A percentile compares a stretch with the other conserved stretches of the same genome.
Conservation (phyloP, 1,139 yeast species). For the Zygoascus meyerae region DNA sequence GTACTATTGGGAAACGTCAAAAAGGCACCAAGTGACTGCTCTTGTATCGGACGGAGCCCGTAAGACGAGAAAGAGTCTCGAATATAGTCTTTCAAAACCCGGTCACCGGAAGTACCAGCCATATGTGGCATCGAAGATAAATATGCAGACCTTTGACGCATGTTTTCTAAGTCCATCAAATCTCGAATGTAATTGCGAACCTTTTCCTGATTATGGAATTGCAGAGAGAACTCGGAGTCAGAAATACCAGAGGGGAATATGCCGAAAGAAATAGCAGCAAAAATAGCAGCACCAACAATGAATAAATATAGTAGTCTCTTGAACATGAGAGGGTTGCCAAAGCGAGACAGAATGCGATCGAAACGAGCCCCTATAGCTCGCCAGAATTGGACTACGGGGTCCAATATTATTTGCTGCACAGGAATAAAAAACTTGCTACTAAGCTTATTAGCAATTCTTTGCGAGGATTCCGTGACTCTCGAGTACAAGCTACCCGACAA, state of each 20-base stretch:
- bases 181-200: slow-evolving; percentile 46
- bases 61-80: slow-evolving; percentile 51
- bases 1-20: slow-evolving; percentile 51
- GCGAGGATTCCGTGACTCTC: slow-evolving; percentile 26
- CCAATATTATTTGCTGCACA: slow-evolving; percentile 48
- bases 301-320: slow-evolving; percentile 69
- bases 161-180: slow-evolving; percentile 49
- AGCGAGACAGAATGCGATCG: slow-evolving; percentile 52
- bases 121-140: slow-evolving; percentile 78
- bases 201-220: slow-evolving; percentile 54
- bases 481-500: slow-evolving; percentile 18
- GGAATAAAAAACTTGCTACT: slow-evolving; percentile 47
- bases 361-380: slow-evolving; percentile 41
- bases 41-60: slow-evolving; percentile 40
- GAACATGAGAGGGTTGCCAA: slow-evolving; percentile 84
- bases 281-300: slow-evolving; percentile 52
- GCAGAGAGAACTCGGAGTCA: slow-evolving; percentile 42
- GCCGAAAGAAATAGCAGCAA: slow-evolving; percentile 52
- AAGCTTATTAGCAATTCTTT: slow-evolving; percentile 34
- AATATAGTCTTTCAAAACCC: slow-evolving; percentile 61
- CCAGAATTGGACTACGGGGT: slow-evolving; percentile 63
- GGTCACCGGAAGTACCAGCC: slow-evolving; percentile 84
- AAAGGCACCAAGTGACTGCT: slow-evolving; percentile 43
- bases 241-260: slow-evolving; percentile 44
- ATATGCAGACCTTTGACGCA: slow-evolving; percentile 70